Evolutionary conservation across 176 grass and related monocot genomes (phyloP).

Genomic region (Rhynchospora pubera): DNA sequence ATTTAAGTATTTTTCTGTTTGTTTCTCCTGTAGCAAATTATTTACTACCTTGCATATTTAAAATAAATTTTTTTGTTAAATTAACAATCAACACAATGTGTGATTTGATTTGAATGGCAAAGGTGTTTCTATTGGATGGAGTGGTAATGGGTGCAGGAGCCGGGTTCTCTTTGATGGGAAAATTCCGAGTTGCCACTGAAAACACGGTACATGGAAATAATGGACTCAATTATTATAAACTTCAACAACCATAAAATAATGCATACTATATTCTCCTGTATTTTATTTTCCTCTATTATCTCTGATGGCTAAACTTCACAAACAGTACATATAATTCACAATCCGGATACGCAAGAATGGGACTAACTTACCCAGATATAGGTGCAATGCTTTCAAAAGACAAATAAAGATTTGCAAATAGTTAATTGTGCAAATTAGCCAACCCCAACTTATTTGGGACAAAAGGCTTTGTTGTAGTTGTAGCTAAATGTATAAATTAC

Average conservation of each 20-base stretch:
- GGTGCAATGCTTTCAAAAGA: neutral
- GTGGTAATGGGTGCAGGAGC: constrained; percentile 15
- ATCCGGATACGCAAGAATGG: neutral
- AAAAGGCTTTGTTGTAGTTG: no score
- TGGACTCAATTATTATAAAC: neutral
- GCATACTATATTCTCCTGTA: no score
- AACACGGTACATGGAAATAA: constrained; percentile 13
- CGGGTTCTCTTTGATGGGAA: constrained; percentile 16
- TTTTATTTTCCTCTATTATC: no score
- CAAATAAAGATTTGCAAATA: neutral
- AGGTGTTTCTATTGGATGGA: constrained; percentile 19
- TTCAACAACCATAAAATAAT: neutral
- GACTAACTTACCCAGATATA: neutral
- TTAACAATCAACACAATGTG: neutral
- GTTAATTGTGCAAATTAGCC: no score
- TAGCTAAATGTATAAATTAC: no score
- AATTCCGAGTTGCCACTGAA: constrained; percentile 14
- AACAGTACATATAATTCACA: neutral
- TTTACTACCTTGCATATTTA: neutral
- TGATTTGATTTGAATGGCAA: neutral
- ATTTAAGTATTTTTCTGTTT: no score
- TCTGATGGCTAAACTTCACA: neutral
- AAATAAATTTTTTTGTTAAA: neutral
- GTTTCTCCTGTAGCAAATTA: neutral
- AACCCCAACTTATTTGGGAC: no score